A percentile compares a stretch with the other conserved stretches of the same genome.
phyloP scores from a whole-genome alignment of 129 eudicot species.

The Ambrosia trifida region DNA sequence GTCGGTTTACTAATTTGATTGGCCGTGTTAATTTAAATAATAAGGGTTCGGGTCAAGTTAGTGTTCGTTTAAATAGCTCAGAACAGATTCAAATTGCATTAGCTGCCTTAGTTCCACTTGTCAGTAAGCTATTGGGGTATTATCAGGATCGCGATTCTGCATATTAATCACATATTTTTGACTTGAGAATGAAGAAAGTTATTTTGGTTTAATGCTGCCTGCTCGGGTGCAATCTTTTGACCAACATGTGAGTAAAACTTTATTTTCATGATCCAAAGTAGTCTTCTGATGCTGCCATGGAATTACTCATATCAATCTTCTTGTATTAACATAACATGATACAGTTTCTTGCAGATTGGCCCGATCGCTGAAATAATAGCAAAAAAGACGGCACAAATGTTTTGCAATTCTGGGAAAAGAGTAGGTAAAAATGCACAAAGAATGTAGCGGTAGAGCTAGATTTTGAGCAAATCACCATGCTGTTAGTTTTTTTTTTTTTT shows the following conservation, averaged over 20 bases:
- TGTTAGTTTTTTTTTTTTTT: constrained; percentile 17
- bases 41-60: constrained; percentile 83
- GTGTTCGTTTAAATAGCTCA: constrained; percentile 77
- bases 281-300: background rate
- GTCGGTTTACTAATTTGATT: constrained; percentile 71
- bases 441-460: constrained; percentile 36
- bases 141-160: constrained; percentile 55
- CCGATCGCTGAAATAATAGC: constrained; percentile 24
- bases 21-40: constrained; percentile 88
- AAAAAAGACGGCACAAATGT: constrained; percentile 26
- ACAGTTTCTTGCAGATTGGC: constrained; percentile 32
- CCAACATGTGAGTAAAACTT: constrained; percentile 34
- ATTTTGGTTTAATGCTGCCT: constrained; percentile 23
- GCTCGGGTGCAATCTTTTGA: constrained; percentile 26
- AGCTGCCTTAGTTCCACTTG: constrained; percentile 65
- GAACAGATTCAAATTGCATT: constrained; percentile 87
- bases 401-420: constrained; percentile 19
- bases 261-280: background rate
- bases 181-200: constrained; percentile 34
- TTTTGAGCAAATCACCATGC: constrained; percentile 22
- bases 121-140: constrained; percentile 64
- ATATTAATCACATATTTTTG: constrained; percentile 35
- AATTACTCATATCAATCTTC: background rate
- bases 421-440: constrained; percentile 39
- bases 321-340: background rate